phyloP scores from a whole-genome alignment of 345 rosid genomes.

The Viola odorata region DNA sequence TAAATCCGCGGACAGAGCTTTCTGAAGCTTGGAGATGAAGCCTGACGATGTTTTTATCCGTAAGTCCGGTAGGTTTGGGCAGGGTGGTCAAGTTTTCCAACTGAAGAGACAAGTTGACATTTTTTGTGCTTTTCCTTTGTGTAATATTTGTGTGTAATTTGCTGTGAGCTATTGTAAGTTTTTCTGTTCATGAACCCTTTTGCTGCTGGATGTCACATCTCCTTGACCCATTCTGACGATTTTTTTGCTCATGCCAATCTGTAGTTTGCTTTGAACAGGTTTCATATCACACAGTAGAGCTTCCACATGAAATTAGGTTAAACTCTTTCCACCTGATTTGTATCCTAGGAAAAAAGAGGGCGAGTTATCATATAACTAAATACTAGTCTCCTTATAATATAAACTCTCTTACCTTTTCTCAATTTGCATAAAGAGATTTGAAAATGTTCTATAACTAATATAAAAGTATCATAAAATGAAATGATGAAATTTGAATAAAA shows the following conservation, averaged over 20 bases:
- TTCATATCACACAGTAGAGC: slow-evolving; percentile 3
- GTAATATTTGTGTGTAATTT: slow-evolving; percentile 16
- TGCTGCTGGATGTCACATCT: background rate
- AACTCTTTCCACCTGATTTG: no score
- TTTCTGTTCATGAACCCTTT: background rate
- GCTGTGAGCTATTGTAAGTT: slow-evolving; percentile 10
- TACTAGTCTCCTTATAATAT: no score
- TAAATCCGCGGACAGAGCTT: slow-evolving; percentile 61
- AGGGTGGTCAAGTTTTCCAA: slow-evolving; percentile 25
- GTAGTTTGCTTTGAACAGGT: no score
- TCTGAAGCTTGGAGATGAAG: slow-evolving; percentile 78
- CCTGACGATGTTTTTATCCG: background rate
- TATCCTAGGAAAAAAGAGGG: no score
- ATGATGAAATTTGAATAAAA: no score
- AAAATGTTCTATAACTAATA: no score
- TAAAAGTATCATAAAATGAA: no score
- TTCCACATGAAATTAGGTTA: no score
- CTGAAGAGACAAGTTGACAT: slow-evolving; percentile 25
- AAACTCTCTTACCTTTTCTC: no score
- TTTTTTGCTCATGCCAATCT: background rate
- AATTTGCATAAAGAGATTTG: no score
- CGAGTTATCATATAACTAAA: background rate
- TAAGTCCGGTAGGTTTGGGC: background rate
- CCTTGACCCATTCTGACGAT: slow-evolving; percentile 4
- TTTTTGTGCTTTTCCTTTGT: slow-evolving; percentile 13